A percentile compares a stretch with the other conserved stretches of the same genome.
Evolutionary conservation across 495 filamentous ascomycete species (phyloP).

Genomic region (Talaromyces stipitatus): DNA sequence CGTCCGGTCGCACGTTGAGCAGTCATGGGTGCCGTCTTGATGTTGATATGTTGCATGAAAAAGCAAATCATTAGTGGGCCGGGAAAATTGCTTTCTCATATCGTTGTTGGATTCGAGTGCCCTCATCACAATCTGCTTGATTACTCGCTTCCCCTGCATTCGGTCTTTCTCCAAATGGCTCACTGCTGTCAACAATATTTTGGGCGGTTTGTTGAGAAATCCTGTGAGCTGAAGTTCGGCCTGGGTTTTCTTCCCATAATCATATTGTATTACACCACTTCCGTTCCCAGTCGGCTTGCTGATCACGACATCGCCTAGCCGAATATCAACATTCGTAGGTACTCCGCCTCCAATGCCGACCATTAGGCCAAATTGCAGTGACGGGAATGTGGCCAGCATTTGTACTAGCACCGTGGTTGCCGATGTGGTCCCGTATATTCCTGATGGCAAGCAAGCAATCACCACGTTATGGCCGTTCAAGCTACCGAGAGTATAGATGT

Average conservation of each 20-base stretch:
- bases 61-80: slow-evolving; percentile 13
- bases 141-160: slow-evolving; percentile 1
- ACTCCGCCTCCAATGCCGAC: slow-evolving; percentile 33
- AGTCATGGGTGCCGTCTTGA: slow-evolving; percentile 5
- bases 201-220: slow-evolving; percentile 20
- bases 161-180: slow-evolving; percentile 12
- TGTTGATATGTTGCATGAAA: slow-evolving; percentile 18
- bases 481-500: slow-evolving; percentile 26
- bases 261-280: slow-evolving; percentile 35
- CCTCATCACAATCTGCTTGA: slow-evolving; percentile 8
- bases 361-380: slow-evolving; percentile 30
- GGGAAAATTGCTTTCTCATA: slow-evolving; percentile 12
- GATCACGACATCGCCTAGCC: slow-evolving; percentile 39
- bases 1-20: slow-evolving; percentile 9
- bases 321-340: slow-evolving; percentile 24
- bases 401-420: slow-evolving; percentile 23
- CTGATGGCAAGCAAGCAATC: slow-evolving; percentile 20
- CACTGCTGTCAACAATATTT: slow-evolving; percentile 18
- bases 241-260: slow-evolving; percentile 24
- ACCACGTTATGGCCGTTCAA: slow-evolving; percentile 26
- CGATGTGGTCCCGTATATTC: slow-evolving; percentile 13
- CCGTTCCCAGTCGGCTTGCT: slow-evolving; percentile 20
- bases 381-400: slow-evolving; percentile 24
- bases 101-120: slow-evolving; percentile 9
- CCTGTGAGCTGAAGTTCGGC: slow-evolving; percentile 23